A percentile compares a stretch with the other conserved stretches of the same genome.
phyloP scores from a whole-genome alignment of 495 filamentous ascomycete species.

The Pseudevernia furfuracea region DNA sequence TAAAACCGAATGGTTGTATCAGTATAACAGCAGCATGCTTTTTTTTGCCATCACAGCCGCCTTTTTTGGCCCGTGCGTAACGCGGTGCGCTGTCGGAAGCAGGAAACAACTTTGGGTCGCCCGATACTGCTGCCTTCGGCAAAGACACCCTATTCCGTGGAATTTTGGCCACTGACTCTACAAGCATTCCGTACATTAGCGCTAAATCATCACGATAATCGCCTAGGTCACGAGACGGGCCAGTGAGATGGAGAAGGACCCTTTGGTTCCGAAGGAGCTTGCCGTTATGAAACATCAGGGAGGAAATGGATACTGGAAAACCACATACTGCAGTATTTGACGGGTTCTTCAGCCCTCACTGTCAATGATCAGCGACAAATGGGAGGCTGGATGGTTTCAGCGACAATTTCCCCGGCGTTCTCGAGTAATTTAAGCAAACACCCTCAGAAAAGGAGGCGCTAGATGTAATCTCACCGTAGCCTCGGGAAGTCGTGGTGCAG shows the following conservation, averaged over 20 bases:
- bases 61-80: slow-evolving; percentile 62
- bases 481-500: slow-evolving; percentile 71
- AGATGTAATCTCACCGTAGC: slow-evolving; percentile 31
- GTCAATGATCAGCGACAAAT: slow-evolving; percentile 70
- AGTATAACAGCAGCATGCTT: slow-evolving; percentile 79
- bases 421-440: slow-evolving; percentile 27
- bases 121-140: slow-evolving; percentile 56
- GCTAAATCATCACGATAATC: background rate
- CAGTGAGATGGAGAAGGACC: background rate
- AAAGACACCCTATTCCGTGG: slow-evolving; percentile 70
- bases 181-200: background rate
- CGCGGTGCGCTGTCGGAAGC: slow-evolving; percentile 70
- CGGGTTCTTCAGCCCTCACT: slow-evolving; percentile 66
- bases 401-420: slow-evolving; percentile 70
- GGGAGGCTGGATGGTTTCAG: slow-evolving; percentile 68
- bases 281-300: background rate
- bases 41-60: slow-evolving; percentile 33
- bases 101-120: slow-evolving; percentile 78
- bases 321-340: slow-evolving; percentile 62
- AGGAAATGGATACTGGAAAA: background rate
- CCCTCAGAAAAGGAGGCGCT: background rate
- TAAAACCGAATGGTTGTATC: slow-evolving; percentile 80
- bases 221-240: background rate
- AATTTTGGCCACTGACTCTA: slow-evolving; percentile 64
- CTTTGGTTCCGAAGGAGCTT: background rate